Percentiles rank a stretch among this genome's conserved stretches.
These are phyloP conservation scores for Colletotrichum sublineola DNA, from an alignment of 2,329 filamentous ascomycete genomes.

Conservation along the genomic window DNA sequence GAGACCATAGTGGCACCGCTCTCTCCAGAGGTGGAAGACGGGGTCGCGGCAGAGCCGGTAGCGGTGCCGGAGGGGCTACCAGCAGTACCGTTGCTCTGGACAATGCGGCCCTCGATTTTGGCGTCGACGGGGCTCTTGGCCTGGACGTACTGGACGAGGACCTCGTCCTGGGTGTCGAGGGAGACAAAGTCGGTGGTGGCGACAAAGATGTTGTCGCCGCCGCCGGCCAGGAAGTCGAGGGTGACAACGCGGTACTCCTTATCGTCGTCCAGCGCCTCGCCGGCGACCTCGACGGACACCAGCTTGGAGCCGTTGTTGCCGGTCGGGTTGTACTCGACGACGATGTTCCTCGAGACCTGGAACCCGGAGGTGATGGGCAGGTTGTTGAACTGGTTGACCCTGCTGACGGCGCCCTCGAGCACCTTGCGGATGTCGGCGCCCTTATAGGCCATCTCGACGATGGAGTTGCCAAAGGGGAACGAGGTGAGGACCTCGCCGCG, in stretches of 20 bases:
- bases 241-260: slow-evolving; percentile 70
- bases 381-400: slow-evolving; percentile 67
- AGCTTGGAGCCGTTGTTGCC: slow-evolving; percentile 64
- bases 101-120: slow-evolving; percentile 62
- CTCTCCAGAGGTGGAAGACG: slow-evolving; percentile 14
- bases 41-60: slow-evolving; percentile 7
- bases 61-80: slow-evolving; percentile 15
- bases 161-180: slow-evolving; percentile 67
- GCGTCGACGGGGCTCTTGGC: slow-evolving; percentile 63
- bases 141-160: slow-evolving; percentile 64
- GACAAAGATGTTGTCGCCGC: slow-evolving; percentile 73
- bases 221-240: slow-evolving; percentile 72
- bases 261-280: slow-evolving; percentile 59
- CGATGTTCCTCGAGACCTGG: slow-evolving; percentile 70
- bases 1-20: slow-evolving; percentile 26
- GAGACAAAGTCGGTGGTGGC: slow-evolving; percentile 54
- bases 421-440: slow-evolving; percentile 69
- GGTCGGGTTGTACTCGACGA: slow-evolving; percentile 68
- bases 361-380: slow-evolving; percentile 69
- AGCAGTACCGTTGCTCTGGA: slow-evolving; percentile 33
- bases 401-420: slow-evolving; percentile 70
- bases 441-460: slow-evolving; percentile 68
- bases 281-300: slow-evolving; percentile 65
- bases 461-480: slow-evolving; percentile 75
- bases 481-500: slow-evolving; percentile 73